Base-by-base conservation (phyloP, 73 alveolate species). In the Symbiodinium pilosum region DNA sequence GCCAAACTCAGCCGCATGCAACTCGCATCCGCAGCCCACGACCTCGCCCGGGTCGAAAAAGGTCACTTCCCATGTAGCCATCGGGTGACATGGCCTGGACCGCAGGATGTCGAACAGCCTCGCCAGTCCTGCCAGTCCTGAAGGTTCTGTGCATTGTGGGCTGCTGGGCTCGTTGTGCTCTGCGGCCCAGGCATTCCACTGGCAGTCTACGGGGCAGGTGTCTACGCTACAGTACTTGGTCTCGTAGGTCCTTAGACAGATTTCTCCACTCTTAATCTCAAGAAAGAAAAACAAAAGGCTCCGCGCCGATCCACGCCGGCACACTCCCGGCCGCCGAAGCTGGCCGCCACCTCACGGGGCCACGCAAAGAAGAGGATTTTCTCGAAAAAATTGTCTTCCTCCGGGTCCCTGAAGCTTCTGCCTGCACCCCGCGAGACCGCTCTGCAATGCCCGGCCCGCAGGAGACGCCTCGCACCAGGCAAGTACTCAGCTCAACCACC, bases 91-190 rank as follows among this genome's bases (percentile, higher is more conserved):
- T 32, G 54, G 43, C 94, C 94, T 54, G 87, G 96, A 14, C 96
- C 96, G n/a, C 96, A 91, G 59, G 96, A 91, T 7, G 96, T 68
- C 54, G 96, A 91, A 30, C 96, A 91, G 5, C 96, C 96, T 51
- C 96, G 83, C 96, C 96, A 91, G 41, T 91, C 96, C 43, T 91
- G 96, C 96, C 96, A 91, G 47, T 91, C 96, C 96, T 88, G 38
- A 5, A 14, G 40, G 32, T 38, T 16, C 87, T 77, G 18, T 24
- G 30, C 39, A 24, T 24, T 5, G 28, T 36, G 52, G 42, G 47
- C 86, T 32, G 85, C 43, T 24, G 34, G 34, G 83, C 44, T 39
- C 21, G 59, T 38, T 42, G 16, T n/a, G 36, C 8, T 8, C 94
- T 54, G 42, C 34, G 96, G 96, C 24, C 47, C 30, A 38, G 52